These are phyloP conservation scores for Onygena corvina DNA, from an alignment of 2,329 filamentous ascomycete species.

Conservation along the genomic window DNA sequence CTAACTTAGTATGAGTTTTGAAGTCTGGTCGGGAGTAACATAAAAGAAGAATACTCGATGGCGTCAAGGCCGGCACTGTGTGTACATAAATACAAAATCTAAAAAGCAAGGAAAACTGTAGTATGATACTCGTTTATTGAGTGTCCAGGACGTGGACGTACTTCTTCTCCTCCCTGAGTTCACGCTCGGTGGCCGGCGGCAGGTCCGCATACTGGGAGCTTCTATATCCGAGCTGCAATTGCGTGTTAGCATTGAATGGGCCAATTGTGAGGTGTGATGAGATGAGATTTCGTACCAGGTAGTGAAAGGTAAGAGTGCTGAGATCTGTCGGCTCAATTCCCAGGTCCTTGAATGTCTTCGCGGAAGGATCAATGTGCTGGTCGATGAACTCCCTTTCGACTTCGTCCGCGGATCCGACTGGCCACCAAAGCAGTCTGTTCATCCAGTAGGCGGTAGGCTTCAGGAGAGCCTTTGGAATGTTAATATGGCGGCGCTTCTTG, in stretches of 20 bases:
- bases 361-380: slow-evolving; percentile 75
- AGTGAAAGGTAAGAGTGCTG: slow-evolving; percentile 78
- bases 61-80: slow-evolving; percentile 24
- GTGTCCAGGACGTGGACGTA: slow-evolving; percentile 90
- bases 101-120: slow-evolving; percentile 18
- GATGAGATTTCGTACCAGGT: slow-evolving; percentile 55
- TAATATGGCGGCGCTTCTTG: slow-evolving; percentile 81
- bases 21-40: background rate
- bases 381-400: slow-evolving; percentile 88
- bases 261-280: background rate
- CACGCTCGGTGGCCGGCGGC: slow-evolving; percentile 84
- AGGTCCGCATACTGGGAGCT: slow-evolving; percentile 83
- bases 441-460: slow-evolving; percentile 62
- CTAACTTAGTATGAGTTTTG: too few species aligned
- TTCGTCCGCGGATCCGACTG: slow-evolving; percentile 66
- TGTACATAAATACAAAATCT: slow-evolving; percentile 34
- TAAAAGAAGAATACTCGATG: background rate
- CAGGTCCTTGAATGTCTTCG: slow-evolving; percentile 92
- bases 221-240: slow-evolving; percentile 68
- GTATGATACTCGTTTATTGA: slow-evolving; percentile 43
- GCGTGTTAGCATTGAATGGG: slow-evolving; percentile 14
- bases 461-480: slow-evolving; percentile 68
- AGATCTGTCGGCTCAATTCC: slow-evolving; percentile 82
- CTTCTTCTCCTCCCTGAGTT: slow-evolving; percentile 90
- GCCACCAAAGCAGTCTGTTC: slow-evolving; percentile 85